Evolutionary conservation across 345 rosid genomes (phyloP).

Genomic region (Eucalyptus brandiana): DNA sequence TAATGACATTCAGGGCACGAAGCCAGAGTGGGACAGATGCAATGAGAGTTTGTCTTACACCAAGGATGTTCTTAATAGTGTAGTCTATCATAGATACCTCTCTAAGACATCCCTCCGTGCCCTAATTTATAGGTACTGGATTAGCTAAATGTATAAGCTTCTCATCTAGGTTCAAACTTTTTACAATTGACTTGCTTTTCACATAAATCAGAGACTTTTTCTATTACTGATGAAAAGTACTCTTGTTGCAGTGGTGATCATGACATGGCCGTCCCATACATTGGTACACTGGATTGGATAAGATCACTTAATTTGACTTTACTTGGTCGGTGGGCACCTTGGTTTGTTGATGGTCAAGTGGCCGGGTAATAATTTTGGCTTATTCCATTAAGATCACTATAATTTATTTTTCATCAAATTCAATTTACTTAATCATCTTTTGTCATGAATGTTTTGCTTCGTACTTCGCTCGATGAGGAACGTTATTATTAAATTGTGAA

Average conservation of each 20-base stretch:
- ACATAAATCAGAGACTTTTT: background rate
- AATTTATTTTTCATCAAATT: background rate
- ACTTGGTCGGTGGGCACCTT: conserved; percentile 4
- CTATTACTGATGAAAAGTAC: background rate
- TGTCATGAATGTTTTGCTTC: background rate
- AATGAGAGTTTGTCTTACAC: background rate
- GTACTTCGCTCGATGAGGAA: background rate
- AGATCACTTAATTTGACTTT: conserved; percentile 5
- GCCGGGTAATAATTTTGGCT: background rate
- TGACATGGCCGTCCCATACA: conserved; percentile 2
- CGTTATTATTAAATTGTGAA: background rate
- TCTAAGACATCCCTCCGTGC: conserved; percentile 1
- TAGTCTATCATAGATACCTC: conserved; percentile 4
- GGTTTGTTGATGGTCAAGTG: conserved; percentile 10
- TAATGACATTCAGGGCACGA: background rate
- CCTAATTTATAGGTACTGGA: conserved; percentile 3
- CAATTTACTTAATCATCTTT: background rate
- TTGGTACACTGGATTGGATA: conserved; percentile 18
- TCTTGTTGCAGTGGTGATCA: conserved; percentile 16
- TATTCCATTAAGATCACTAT: background rate
- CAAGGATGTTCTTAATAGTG: background rate
- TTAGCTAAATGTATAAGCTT: background rate
- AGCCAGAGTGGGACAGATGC: conserved; percentile 10
- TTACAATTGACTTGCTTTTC: background rate
- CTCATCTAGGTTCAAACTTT: background rate